Base-by-base conservation (phyloP, 176 grass and related monocot genomes). In the Triticum aestivum region DNA sequence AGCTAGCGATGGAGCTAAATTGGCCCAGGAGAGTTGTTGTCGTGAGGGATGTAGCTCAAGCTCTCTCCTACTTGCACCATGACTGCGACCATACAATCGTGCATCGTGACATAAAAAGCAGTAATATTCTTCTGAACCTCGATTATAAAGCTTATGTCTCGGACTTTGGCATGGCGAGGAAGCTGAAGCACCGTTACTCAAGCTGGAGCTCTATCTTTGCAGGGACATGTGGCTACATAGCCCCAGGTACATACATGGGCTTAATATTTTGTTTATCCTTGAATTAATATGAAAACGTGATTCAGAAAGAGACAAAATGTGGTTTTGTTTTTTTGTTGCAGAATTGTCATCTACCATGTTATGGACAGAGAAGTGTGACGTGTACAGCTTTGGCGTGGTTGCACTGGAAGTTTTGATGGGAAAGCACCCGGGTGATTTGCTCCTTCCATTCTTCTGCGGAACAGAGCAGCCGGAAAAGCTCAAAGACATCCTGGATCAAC, bases 61-160 rank as follows among this genome's bases (percentile, higher is more conserved):
- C 86, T 44, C 15, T 91, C 3, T 61, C 75, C 1, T 86, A 88
- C 26, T 65, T 88, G 71, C 90, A 91, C 58, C 65, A 91, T 33
- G 78, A 82, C 64, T 86, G 9, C 5, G 44, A 65, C 1, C 30
- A 61, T 33, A 73, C 56, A 0, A 73, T 91, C 1, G 45, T 88
- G 47, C 90, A 91, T 33, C 62, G 82, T 0, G 90, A 91, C 26
- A 82, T 83, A 14, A 88, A 82, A 85, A 85, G 71, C 44, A 88
- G 78, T 23, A 86, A 88, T 29, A 91, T 91, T 24, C 42, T 85
- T 0, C 23, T 85, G 3, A 64, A 91, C 63, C 14, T 2, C 0
- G 18, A 82, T 30, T 81, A 44, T 4, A 85, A 85, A 52, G 85
- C 62, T 70, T 81, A 35, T 70, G 12, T 88, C 6, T 58, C 47